These are phyloP conservation scores for Cucurbita moschata DNA, from an alignment of 306 rosid genomes.

Conservation along the genomic window DNA sequence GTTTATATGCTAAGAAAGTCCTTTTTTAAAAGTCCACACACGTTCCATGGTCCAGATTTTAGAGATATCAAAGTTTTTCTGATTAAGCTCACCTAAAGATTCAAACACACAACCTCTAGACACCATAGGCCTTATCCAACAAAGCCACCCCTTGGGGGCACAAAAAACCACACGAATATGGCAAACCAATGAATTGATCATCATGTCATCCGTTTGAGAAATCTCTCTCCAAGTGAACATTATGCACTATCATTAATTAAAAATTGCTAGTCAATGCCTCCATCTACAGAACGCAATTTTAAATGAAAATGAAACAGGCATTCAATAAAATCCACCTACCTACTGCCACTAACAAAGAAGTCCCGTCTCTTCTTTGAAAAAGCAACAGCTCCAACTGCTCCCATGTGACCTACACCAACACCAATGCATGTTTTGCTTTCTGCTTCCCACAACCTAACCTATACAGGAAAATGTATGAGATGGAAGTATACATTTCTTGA, in stretches of 20 bases:
- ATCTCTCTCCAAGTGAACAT: neutral
- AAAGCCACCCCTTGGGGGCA: neutral
- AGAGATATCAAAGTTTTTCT: too few species aligned
- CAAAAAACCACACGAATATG: neutral
- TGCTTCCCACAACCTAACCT: constrained; percentile 94
- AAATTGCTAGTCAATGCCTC: neutral
- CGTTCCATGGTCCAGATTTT: too few species aligned
- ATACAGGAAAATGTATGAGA: constrained; percentile 8
- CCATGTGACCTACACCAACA: constrained; percentile 72
- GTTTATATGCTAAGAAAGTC: too few species aligned
- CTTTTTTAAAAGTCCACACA: too few species aligned
- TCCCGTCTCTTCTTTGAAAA: constrained; percentile 57
- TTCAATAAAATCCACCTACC: constrained; percentile 29
- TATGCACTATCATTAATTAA: neutral
- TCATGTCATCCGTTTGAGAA: neutral
- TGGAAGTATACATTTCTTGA: neutral
- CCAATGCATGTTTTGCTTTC: constrained; percentile 71
- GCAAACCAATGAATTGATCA: neutral
- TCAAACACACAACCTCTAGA: too few species aligned
- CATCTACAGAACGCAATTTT: neutral
- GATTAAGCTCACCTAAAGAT: too few species aligned
- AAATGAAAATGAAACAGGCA: neutral
- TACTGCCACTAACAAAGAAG: constrained; percentile 91
- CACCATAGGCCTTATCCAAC: too few species aligned
- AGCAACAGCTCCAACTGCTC: constrained; percentile 84